Evolutionary conservation across 1,139 yeast species (phyloP), one percentile per base, ranked within the genome.

Genomic region (Suhomyces taliae): DNA sequence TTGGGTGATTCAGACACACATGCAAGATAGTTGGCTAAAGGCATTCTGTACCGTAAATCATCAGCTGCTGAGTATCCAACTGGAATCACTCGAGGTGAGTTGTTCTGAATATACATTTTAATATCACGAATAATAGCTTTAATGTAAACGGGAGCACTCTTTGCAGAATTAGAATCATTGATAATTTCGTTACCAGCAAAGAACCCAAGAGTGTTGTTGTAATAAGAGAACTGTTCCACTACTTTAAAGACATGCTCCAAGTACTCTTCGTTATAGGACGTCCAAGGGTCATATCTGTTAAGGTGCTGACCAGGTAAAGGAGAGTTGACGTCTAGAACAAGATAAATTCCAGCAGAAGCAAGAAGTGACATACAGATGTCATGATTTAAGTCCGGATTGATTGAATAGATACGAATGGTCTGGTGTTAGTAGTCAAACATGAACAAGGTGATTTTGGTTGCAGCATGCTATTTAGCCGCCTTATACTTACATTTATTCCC

Each of bases 11-110:
- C 83, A 37, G 80, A 79, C 14, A 79, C 74, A 61, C 98, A 93
- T 60, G 87, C 93, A 53, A 93, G 77, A 62, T 90, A 93, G 51
- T 82, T 77, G 4, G 97, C 89, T 46, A 90, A 72, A 0, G 96
- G 79, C 11, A 81, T 81, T 55, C 99, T 76, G 64, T 81, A 89
- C 47, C 76, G 70, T 53, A 88, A 74, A 60, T 90, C 97, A 66
- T 93, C 99, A 2, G 97, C 98, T 0, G 98, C 97, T 0, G 97
- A 87, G 65, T 93, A 93, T 0, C 99, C 98, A 34, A 93, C 93
- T 0, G 98, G 98, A 29, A 93, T 81, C 10, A 66, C 62, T 52
- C 98, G 76, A 14, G 82, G 78, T 2, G 83, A 67, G 58, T 88
- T 81, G 27, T 63, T 57, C 26, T 69, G 62, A 48, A 90, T 82